Conservation (phyloP, 2,329 filamentous ascomycete genomes). For the Thelonectria discophora region DNA sequence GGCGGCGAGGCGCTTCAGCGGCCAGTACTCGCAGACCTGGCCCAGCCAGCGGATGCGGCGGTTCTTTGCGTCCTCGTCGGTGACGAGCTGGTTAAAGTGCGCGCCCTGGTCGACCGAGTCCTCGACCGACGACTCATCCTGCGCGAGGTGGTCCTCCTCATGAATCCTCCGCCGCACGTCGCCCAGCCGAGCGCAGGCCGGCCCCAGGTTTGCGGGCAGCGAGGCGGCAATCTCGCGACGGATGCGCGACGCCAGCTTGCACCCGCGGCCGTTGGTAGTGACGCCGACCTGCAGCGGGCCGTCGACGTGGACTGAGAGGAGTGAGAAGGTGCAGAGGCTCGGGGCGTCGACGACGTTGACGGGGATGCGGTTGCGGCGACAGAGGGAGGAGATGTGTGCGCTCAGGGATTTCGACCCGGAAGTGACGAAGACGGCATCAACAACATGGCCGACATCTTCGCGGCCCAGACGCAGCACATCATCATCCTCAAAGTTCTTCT, state of each 20-base stretch:
- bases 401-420: slow-evolving; percentile 56
- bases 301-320: slow-evolving; percentile 88
- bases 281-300: slow-evolving; percentile 94
- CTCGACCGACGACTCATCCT: slow-evolving; percentile 64
- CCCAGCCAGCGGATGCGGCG: slow-evolving; percentile 91
- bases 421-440: slow-evolving; percentile 94
- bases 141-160: slow-evolving; percentile 69
- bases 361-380: slow-evolving; percentile 82
- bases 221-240: slow-evolving; percentile 85
- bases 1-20: slow-evolving; percentile 79
- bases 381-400: slow-evolving; percentile 75
- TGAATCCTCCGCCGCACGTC: slow-evolving; percentile 74
- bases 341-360: slow-evolving; percentile 93
- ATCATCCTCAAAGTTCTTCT: slow-evolving; percentile 71
- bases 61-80: slow-evolving; percentile 77
- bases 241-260: slow-evolving; percentile 90
- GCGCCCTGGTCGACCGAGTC: slow-evolving; percentile 79
- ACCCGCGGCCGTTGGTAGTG: slow-evolving; percentile 93
- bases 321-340: slow-evolving; percentile 84
- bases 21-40: slow-evolving; percentile 99
- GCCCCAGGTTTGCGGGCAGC: slow-evolving; percentile 78
- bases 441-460: slow-evolving; percentile 77
- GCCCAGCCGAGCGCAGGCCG: slow-evolving; percentile 80
- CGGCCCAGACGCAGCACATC: slow-evolving; percentile 83
- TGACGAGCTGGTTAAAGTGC: slow-evolving; percentile 84